Evolutionary conservation across 2,329 filamentous ascomycete species (phyloP), one percentile per base, ranked within the genome.

Genomic region (Blastomyces percursus): DNA sequence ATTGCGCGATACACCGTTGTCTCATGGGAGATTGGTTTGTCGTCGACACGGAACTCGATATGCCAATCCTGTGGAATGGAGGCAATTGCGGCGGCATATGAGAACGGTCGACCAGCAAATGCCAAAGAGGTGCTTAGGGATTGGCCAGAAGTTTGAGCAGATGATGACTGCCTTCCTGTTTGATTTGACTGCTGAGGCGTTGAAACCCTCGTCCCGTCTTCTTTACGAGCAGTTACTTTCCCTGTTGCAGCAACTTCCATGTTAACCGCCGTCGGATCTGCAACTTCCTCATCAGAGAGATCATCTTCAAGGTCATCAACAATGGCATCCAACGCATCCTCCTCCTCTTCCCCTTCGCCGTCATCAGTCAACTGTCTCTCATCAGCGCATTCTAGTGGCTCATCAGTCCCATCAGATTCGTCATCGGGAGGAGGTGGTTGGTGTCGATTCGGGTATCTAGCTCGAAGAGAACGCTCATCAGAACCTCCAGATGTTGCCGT

Each of bases 1-100:
- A 97, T 90, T 40, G 94, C 94, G 57, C 93, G 88, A 71, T 97
- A 99, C 62, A 99, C 93, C 0, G 94, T 99, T 0, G 90, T 96
- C 69, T 97, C 92, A 68, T 92, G 94, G 0, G 89, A 82, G 63
- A 99, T 88, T 1, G 89, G 83, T 73, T 91, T 91, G 61, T 84
- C 88, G 66, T 95, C 88, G 59, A 97, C 83, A 67, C 85, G 92
- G 76, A 99, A 99, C 71, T 97, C 90, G 64, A 99, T 91, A 70
- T 99, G 93, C 94, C 94, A 99, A 71, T 97, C 92, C 71, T 95
- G 89, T 1, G 92, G 90, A 0, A 85, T 80, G 16, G 89, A 81
- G 68, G 92, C 89, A 60, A 95, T 84, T 3, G 91, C 91, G 60
- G 90, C 89, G 30, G 91, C 88, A 73, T 96, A 96, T 0, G 74